Evolutionary conservation across 768 basidiomycete species (phyloP), one percentile per base, ranked within the genome.

Genomic region (Megacollybia marginata): DNA sequence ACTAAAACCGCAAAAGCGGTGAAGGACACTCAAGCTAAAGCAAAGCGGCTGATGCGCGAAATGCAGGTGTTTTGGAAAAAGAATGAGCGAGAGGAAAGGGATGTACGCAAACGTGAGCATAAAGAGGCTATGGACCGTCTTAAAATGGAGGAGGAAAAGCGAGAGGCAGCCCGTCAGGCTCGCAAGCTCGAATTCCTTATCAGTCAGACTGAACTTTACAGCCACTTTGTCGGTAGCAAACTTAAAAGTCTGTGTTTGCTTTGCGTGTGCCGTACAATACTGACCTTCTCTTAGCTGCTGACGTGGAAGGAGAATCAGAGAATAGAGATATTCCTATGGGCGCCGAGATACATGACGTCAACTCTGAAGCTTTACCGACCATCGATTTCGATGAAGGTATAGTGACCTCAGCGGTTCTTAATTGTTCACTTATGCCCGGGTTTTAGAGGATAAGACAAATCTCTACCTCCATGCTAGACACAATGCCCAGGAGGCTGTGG

Each of bases 161-260:
- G 95, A 38, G 96, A 99, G 67, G 87, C 89, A 11, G 88, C 93
- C 35, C 75, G 96, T 47, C 92, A 95, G 65, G 91, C 93, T 11
- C 80, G 95, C 56, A 97, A 98, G 66, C 80, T 99, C 20, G 96
- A 99, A 69, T 99, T 98, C 70, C 73, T 99, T 67, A 93, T 99
- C 65, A 97, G 91, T 52, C 95, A 98, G 67, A 98, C 96, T 4
- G 96, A 99, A 64, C 78, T 98, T 8, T 99, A 98, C 68, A 93
- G 91, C 56, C 96, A 99, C 70, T 98, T 99, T 76, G 93, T 99
- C 51, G 95, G 95, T 32, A 96, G 84, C 68, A 98, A 98, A 69
- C 78, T 92, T 48, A 90, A 90, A 65, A 92, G 89, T 90, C 83
- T 68, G 33, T 36, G 34, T 5, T 52, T 42, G 43, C 44, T 15